These are phyloP conservation scores for Penicillium sp. DNA, from an alignment of 2,329 filamentous ascomycete species.

Conservation along the genomic window DNA sequence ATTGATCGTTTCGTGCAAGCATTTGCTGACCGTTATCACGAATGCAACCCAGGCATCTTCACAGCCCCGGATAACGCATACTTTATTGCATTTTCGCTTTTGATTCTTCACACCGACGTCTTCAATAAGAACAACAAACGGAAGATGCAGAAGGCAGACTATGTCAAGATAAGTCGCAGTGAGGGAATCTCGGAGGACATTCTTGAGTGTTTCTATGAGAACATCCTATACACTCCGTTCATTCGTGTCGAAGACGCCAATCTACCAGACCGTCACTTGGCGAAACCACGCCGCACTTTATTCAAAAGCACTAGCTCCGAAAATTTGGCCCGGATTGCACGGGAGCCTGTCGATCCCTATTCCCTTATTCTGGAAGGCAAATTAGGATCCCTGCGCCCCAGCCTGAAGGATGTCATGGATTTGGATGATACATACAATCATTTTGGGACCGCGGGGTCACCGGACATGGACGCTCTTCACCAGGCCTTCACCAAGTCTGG, in stretches of 20 bases:
- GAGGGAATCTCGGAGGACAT: conserved; percentile 94
- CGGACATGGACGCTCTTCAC: conserved; percentile 80
- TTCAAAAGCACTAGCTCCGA: conserved; percentile 67
- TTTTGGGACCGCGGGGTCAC: conserved; percentile 68
- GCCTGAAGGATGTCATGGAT: conserved; percentile 86
- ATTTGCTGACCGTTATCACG: conserved; percentile 94
- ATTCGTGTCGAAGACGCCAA: conserved; percentile 95
- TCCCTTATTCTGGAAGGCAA: conserved; percentile 89
- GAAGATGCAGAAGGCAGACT: conserved; percentile 96
- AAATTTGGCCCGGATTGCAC: conserved; percentile 62
- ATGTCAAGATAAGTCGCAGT: conserved; percentile 88
- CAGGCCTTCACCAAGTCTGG: conserved; percentile 89
- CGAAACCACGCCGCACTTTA: conserved; percentile 70
- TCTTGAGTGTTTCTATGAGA: conserved; percentile 95
- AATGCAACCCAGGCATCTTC: conserved; percentile 97
- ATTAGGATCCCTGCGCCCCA: conserved; percentile 77
- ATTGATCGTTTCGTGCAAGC: conserved; percentile 92
- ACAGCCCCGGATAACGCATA: conserved; percentile 85
- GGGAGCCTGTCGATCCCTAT: conserved; percentile 93
- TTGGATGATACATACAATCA: conserved; percentile 92
- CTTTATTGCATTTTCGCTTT: conserved; percentile 93
- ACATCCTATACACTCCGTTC: conserved; percentile 96
- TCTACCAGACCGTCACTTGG: conserved; percentile 65
- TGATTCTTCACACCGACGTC: conserved; percentile 96
- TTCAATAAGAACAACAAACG: conserved; percentile 99